These are phyloP conservation scores for Pichia cephalocereana DNA, from an alignment of 805 yeast genomes.

Conservation along the genomic window DNA sequence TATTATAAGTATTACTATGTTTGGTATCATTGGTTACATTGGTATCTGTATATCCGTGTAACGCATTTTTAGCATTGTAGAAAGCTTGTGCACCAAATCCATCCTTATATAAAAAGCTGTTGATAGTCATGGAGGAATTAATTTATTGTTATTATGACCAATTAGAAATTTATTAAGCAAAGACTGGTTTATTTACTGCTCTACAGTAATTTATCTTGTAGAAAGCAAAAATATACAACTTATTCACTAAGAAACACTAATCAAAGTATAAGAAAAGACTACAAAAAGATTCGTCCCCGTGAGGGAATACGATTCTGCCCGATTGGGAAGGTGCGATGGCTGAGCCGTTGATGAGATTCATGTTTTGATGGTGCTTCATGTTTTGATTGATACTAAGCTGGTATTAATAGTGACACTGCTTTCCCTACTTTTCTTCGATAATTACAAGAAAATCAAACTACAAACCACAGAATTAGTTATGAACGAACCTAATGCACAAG, in stretches of 20 bases:
- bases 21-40: neutral
- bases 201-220: no score
- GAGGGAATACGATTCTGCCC: neutral
- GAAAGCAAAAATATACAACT: no score
- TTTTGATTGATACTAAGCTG: no score
- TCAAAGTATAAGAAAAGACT: no score
- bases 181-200: no score
- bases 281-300: neutral
- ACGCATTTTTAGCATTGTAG: neutral
- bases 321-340: neutral
- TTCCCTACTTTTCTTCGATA: no score
- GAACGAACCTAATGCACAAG: no score
- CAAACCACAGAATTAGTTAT: no score
- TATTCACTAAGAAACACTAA: no score
- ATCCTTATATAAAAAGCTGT: constrained; percentile 1
- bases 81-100: neutral
- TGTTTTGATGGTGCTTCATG: neutral
- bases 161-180: no score
- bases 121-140: constrained; percentile 1
- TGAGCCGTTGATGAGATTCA: neutral
- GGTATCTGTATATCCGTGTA: neutral
- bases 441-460: no score
- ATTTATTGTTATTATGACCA: neutral
- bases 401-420: no score
- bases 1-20: neutral